Evolutionary conservation across 352 stramenopile genomes (phyloP), one percentile per base, ranked within the genome.

Genomic region (Saprolegnia diclina): DNA sequence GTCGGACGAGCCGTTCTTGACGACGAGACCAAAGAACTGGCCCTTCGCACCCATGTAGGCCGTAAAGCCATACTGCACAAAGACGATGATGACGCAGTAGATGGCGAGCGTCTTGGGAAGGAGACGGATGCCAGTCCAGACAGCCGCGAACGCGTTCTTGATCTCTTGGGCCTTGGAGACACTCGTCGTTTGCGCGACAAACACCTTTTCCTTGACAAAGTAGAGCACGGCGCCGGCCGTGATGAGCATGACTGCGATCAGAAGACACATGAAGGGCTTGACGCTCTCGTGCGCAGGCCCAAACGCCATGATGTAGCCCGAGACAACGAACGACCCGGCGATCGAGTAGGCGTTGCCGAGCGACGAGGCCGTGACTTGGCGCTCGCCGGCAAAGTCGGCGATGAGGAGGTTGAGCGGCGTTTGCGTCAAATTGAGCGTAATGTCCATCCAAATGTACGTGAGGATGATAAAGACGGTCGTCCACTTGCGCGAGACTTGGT

Each of bases 381-480:
- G n/a, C n/a, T n/a, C n/a, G n/a, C n/a, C n/a, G n/a, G n/a, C n/a
- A 65, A 91, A 91, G 57, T 91, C 81, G 0, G 80, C 79, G 52
- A 90, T 86, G 65, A 91, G 79, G 48, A 90, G 72, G 46, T 89
- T 80, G 5, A 79, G 80, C 0, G 81, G 83, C 10, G 82, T 90
- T 74, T 90, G 81, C 55, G 90, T 81, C 21, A 89, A 77, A 70
- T 91, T 91, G 32, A 90, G 81, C 0, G 83, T 91, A 42, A 90
- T 74, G 53, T 91, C 83, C 83, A 91, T 91, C 81, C 81, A 91
- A 29, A 78, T 86, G 73, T 91, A 91, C 70, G 89, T 88, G 32
- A 89, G 16, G 44, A 91, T 77, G 37, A 78, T 88, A 61, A 91
- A 73, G 52, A n/a, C n/a, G n/a, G n/a, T n/a, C n/a, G n/a, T n/a